These are phyloP conservation scores for Pichia sorboxylosa DNA, from an alignment of 1,139 yeast genomes.

Conservation along the genomic window DNA sequence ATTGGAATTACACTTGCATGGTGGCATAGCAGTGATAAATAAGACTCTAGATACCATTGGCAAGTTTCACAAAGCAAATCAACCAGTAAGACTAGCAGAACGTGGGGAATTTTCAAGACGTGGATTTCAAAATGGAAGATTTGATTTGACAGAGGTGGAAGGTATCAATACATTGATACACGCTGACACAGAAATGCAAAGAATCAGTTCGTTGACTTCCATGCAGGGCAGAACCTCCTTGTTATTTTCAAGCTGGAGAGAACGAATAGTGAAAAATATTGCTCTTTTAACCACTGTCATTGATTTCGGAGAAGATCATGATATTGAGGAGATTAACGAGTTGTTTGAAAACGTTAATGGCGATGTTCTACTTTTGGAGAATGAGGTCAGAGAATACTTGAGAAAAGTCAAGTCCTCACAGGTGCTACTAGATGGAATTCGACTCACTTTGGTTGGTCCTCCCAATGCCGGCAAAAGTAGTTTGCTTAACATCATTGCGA, in stretches of 20 bases:
- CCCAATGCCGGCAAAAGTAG: conserved; percentile 97
- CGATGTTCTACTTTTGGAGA: conserved; percentile 31
- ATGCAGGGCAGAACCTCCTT: conserved; percentile 56
- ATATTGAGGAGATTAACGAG: conserved; percentile 45
- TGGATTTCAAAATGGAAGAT: conserved; percentile 36
- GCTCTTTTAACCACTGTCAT: conserved; percentile 79
- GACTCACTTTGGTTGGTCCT: conserved; percentile 69
- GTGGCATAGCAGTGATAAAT: conserved; percentile 77
- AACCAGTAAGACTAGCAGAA: conserved; percentile 67
- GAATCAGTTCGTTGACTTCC: conserved; percentile 62
- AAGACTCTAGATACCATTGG: conserved; percentile 59
- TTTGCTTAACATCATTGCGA: conserved; percentile 57
- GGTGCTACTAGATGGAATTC: conserved; percentile 61
- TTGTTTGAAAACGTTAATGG: conserved; percentile 39
- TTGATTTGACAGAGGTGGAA: conserved; percentile 73
- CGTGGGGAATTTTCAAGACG: conserved; percentile 86
- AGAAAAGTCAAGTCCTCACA: conserved; percentile 46
- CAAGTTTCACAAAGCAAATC: conserved; percentile 31
- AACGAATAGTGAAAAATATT: conserved; percentile 47
- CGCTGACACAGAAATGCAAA: conserved; percentile 87
- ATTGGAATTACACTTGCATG: conserved; percentile 81
- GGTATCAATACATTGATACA: conserved; percentile 83
- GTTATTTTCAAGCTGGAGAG: conserved; percentile 57
- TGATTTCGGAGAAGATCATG: conserved; percentile 94
- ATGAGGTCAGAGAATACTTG: conserved; percentile 39